Base-by-base conservation (phyloP, 805 yeast genomes). In the Kazachstania bromeliacearum region DNA sequence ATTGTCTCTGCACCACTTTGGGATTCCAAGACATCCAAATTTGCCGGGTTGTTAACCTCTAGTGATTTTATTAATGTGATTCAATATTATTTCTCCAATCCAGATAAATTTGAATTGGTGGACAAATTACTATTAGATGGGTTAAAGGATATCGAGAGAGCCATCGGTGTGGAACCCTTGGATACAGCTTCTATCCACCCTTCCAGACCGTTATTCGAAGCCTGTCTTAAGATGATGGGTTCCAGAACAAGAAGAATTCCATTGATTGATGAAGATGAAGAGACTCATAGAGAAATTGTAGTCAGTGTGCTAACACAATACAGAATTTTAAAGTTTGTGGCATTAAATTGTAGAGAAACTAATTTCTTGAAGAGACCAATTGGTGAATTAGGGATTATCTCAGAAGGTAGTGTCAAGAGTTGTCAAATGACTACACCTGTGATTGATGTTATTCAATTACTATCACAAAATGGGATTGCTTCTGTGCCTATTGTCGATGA, bases 1-100 rank as follows among this genome's bases (percentile, higher is more conserved):
- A 85, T 92, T 51, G 96, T 92, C 22, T 80, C 94, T 37, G 97
- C 97, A 4, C 98, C 99, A 3, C 66, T 92, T 35, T 92, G 99
- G 99, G 84, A 89, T 60, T 80, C 89, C 40, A 74, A 80, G 52
- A 76, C 83, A 12, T 82, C 95, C 12, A 71, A 82, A 51, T 92
- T 92, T 66, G 96, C 96, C 2, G 99, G 99, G 3, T 71, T 92
- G 43, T 67, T 92, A 50, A 92, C 97, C 4, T 77, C 94, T 13
- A 75, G 83, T 28, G 98, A 92, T 63, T 92, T 87, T 59, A 83
- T 92, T 46, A 89, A 92, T 50, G 96, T 89, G 36, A 85, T 92
- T 43, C 95, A 87, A 56, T 92, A 88, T 62, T 89, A 88, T 62
- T 81, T 85, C 53, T 92, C 85, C 50, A 73, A 75, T 48, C 94